Evolutionary conservation across 2,329 filamentous ascomycete genomes (phyloP), one percentile per base, ranked within the genome.

Genomic region (Clonostachys chloroleuca): DNA sequence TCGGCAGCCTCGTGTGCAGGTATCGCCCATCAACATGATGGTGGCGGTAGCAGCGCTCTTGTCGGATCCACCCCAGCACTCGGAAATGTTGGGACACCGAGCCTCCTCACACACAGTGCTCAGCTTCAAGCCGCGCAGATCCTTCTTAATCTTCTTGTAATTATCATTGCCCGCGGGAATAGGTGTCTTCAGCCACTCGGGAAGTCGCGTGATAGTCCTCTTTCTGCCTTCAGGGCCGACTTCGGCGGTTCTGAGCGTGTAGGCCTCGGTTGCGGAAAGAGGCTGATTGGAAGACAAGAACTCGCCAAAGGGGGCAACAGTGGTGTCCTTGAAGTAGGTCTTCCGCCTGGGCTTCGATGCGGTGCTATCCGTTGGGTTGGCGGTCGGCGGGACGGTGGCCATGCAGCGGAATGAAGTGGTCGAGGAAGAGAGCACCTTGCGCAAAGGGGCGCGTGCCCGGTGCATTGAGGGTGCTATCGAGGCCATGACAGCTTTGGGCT

Each of bases 11-110:
- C 94, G 81, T 16, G 94, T 99, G 69, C 94, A 99, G 9, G 92
- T 97, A 67, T 99, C 94, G 54, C 94, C 94, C 92, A 97, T 97
- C 43, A 99, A 74, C 94, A 99, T 99, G 68, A 99, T 97, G 12
- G 94, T 99, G 3, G 94, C 94, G 34, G 94, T 99, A 5, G 94
- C 94, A 24, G 90, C 86, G 54, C 83, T 86, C 73, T 96, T 96
- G 65, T 87, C 83, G 62, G 78, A 83, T 34, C 94, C 94, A 51
- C 94, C 94, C 94, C 94, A 99, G 74, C 94, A 99, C 65, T 97
- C 92, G 53, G 87, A 91, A 51, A 99, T 96, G 68, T 99, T 99
- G 51, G 94, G 94, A 68, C 94, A 99, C 54, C 91, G 83, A 2
- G 94, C 94, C 72, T 99, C 94, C 71, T 99, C 94, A 68, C 94